A percentile compares a stretch with the other conserved stretches of the same genome.
phyloP scores from a whole-genome alignment of 345 rosid species.

The Viola odorata region DNA sequence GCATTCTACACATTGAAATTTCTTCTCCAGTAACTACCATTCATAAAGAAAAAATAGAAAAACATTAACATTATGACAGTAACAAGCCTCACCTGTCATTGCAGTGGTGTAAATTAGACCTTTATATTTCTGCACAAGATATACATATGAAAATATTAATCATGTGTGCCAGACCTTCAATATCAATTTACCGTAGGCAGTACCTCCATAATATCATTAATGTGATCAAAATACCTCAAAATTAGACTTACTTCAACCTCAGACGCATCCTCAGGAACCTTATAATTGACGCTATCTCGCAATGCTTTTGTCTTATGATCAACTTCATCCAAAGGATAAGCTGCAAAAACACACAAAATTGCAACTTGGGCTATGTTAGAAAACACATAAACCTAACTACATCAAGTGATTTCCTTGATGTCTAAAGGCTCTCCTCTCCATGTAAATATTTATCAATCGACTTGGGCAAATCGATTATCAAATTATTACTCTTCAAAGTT shows the following conservation, averaged over 20 bases:
- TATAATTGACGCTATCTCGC: constrained; percentile 44
- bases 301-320: constrained; percentile 61
- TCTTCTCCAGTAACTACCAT: background rate
- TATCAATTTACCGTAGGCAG: background rate
- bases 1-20: background rate
- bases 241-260: constrained; percentile 44
- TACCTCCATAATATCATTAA: background rate
- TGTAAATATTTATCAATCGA: too few species aligned
- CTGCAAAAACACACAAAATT: constrained; percentile 31
- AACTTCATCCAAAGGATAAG: constrained; percentile 61
- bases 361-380: background rate
- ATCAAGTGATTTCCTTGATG: too few species aligned
- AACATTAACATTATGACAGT: background rate
- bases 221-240: background rate
- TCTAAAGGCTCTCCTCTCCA: too few species aligned
- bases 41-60: background rate
- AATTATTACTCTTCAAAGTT: too few species aligned
- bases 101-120: constrained; percentile 55
- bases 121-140: constrained; percentile 54
- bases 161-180: background rate
- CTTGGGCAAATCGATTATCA: too few species aligned
- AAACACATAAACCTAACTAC: background rate
- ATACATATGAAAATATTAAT: constrained; percentile 5
- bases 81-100: constrained; percentile 41
- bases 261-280: constrained; percentile 35